phyloP scores from a whole-genome alignment of 2,329 filamentous ascomycete genomes.

The Pestalotiopsis sp. region DNA sequence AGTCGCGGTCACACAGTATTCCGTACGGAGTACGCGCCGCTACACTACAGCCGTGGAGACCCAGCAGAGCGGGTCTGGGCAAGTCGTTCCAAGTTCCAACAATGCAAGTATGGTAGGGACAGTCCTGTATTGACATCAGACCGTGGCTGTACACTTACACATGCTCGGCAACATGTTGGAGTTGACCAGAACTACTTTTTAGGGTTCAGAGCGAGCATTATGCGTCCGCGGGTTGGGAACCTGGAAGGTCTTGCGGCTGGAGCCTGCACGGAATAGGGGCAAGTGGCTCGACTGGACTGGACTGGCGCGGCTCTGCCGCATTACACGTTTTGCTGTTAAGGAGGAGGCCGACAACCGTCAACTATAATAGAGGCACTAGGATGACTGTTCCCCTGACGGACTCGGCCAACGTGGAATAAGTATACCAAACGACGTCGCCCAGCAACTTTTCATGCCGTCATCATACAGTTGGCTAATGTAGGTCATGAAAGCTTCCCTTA shows the following conservation, averaged over 20 bases:
- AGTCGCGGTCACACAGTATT: background rate
- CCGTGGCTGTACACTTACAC: background rate
- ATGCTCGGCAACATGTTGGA: background rate
- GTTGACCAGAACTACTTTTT: constrained; percentile 1
- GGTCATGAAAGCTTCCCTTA: no score
- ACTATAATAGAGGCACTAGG: background rate
- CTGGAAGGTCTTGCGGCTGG: background rate
- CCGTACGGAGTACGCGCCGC: no score
- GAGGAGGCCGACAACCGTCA: background rate
- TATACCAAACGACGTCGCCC: no score
- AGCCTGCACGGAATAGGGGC: background rate
- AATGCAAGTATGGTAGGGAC: background rate
- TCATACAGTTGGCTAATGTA: no score
- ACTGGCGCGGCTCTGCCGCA: background rate
- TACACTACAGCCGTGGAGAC: background rate
- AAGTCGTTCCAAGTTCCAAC: background rate
- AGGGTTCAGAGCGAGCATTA: background rate
- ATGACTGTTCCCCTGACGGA: background rate
- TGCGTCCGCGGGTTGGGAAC: background rate
- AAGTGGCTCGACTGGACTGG: background rate
- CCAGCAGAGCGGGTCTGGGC: background rate
- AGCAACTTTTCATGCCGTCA: no score
- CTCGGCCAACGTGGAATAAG: no score
- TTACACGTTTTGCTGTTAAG: background rate
- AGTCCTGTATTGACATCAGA: background rate